Evolutionary conservation across 2,329 filamentous ascomycete genomes (phyloP), one percentile per base, ranked within the genome.

Genomic region (Claviceps capensis): DNA sequence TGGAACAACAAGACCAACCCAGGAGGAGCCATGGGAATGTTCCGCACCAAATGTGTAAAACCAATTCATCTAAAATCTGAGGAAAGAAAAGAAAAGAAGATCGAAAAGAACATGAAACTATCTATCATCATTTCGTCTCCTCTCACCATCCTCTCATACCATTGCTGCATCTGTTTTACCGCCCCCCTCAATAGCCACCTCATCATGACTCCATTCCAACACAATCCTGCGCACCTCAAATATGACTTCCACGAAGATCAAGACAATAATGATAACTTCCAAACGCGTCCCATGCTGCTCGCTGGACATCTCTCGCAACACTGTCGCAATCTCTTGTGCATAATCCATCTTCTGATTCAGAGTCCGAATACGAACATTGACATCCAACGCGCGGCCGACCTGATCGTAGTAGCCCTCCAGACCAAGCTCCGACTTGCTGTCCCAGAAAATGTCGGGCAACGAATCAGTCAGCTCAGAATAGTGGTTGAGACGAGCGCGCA

Each of bases 321-420:
- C 90, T 50, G 77, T 87, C 6, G 93, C 89, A 65, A 96, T 96
- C 67, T 97, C 91, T 62, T 93, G 87, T 1, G 91, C 93, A 65
- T 98, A 97, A 63, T 95, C 91, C 80, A 98, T 94, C 72, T 95
- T 95, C 70, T 95, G 88, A 66, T 98, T 98, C 59, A 97, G 70
- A 17, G 88, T 83, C 61, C 86, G 87, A 69, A 97, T 97, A 49
- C 93, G 79, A 26, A 93, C 87, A 37, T 87, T 86, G 23, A 97
- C 90, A 67, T 97, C 93, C 38, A 98, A 76, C 0, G 89, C 88
- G 51, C 84, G 81, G 42, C 91, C 90, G 42, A 96, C 88, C 66
- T 93, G 86, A 59, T 95, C 90, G 67, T 97, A 98, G 70, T 96
- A 97, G 34, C 85, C 86, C 66, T 96, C 93, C 2, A 98, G 76